phyloP scores from a whole-genome alignment of 805 yeast genomes.

The Cyberlindnera meyerae region DNA sequence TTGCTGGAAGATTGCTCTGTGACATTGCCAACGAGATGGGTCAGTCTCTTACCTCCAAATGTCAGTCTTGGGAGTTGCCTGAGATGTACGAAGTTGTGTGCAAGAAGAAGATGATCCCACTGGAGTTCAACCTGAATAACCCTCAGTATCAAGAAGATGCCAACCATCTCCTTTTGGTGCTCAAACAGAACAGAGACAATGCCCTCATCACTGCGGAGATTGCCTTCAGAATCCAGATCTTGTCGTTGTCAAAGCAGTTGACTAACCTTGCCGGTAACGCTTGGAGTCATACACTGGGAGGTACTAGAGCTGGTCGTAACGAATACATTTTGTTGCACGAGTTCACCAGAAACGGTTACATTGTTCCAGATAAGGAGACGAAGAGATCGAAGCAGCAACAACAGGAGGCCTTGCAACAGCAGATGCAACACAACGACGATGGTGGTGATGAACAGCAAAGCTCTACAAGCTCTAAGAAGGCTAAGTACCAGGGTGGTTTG shows the following conservation, averaged over 20 bases:
- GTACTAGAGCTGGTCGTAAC: constrained; percentile 94
- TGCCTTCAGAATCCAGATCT: constrained; percentile 76
- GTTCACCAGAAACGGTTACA: constrained; percentile 69
- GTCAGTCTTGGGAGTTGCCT: constrained; percentile 89
- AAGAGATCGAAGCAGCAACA: constrained; percentile 33
- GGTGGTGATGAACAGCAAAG: constrained; percentile 35
- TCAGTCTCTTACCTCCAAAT: constrained; percentile 81
- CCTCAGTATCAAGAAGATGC: constrained; percentile 66
- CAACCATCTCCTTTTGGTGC: constrained; percentile 57
- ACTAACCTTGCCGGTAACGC: constrained; percentile 96
- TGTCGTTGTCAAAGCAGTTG: constrained; percentile 84
- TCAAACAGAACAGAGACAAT: constrained; percentile 62
- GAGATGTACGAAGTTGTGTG: constrained; percentile 88
- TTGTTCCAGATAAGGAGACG: constrained; percentile 82
- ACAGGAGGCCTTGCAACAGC: constrained; percentile 22
- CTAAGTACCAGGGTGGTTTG: constrained; percentile 86
- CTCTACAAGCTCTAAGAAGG: constrained; percentile 53
- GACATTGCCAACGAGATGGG: constrained; percentile 95
- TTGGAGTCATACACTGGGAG: constrained; percentile 91
- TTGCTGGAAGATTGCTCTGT: constrained; percentile 83
- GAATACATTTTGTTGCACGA: constrained; percentile 91
- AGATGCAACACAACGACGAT: constrained; percentile 25
- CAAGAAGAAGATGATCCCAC: constrained; percentile 50
- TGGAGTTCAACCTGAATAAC: constrained; percentile 71
- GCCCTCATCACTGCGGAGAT: constrained; percentile 71